Conservation (phyloP, 2,329 filamentous ascomycete species). For the Fusarium devonianum region DNA sequence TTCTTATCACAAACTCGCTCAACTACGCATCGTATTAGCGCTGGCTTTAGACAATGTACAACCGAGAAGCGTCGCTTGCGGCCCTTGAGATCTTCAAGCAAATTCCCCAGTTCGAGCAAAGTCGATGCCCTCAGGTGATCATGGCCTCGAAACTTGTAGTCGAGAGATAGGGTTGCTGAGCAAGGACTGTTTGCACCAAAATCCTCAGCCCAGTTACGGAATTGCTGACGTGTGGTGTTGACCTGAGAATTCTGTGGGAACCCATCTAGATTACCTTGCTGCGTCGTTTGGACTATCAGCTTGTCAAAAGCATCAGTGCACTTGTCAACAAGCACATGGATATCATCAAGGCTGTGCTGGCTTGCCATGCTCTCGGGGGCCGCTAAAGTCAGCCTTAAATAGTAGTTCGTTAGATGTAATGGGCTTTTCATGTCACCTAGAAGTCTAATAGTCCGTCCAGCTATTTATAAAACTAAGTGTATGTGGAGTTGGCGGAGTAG, state of each 20-base stretch:
- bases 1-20: conserved; percentile 6
- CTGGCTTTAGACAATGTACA: background rate
- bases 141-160: conserved; percentile 26
- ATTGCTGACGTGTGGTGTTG: conserved; percentile 3
- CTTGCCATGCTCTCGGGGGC: background rate
- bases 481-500: too few relatives aligned
- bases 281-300: background rate
- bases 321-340: conserved; percentile 11
- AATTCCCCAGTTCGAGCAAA: conserved; percentile 12
- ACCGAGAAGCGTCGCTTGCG: conserved; percentile 5
- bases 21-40: too few relatives aligned
- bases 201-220: conserved; percentile 16
- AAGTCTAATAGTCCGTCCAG: too few relatives aligned
- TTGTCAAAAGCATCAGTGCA: conserved; percentile 13
- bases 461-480: too few relatives aligned
- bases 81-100: conserved; percentile 15
- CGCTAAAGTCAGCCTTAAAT: too few relatives aligned
- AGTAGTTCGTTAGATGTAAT: too few relatives aligned
- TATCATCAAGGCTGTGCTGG: background rate
- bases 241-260: conserved; percentile 7
- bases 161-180: conserved; percentile 18
- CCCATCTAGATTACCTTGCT: background rate
- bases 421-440: too few relatives aligned
- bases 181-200: conserved; percentile 14
- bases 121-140: conserved; percentile 8